Evolutionary conservation across 2,329 filamentous ascomycete genomes (phyloP), one percentile per base, ranked within the genome.

Genomic region (Penicillium sp.): DNA sequence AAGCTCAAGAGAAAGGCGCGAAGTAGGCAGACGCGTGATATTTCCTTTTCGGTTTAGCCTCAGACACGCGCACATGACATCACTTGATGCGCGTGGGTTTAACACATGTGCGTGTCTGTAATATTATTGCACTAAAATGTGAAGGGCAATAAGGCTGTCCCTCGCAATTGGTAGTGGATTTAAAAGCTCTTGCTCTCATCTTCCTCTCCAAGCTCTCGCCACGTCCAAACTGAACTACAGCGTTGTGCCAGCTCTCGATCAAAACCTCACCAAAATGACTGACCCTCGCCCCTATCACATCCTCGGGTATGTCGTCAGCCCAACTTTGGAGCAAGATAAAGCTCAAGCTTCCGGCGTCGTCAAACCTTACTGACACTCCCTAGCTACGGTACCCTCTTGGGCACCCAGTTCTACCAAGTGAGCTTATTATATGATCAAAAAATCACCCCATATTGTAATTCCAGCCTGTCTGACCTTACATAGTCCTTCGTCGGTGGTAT

Each of bases 301-400:
- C 24, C 38, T 69, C 5, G 69, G 66, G 68, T 66, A 46, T n/a
- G 61, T 57, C 35, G 4, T 36, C 18, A 20, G 22, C 20, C 13
- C 18, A 20, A 38, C 16, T 9, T 25, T 18, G 20, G 14, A 41
- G 22, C 22, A 41, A 13, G 9, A 14, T 25, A 24, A n/a, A 13
- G n/a, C 14, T 24, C 9, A 38, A 33, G 25, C 18, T 20, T 22
- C 22, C 40, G 38, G 9, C 13, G 25, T 27, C 42, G 40, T 40
- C 20, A 44, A 48, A 46, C 24, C 35, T 48, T 33, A 54, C 44
- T 55, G 46, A 49, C 51, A 46, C 13, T 20, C 7, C 45, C 42
- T 61, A 94, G 90, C 68, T 96, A 95, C 74, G 91, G 90, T 60
- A 91, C 90, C 18, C 82, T 97, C 44, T 79, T 97, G 13, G 94